Evolutionary conservation across 768 basidiomycete genomes (phyloP), one percentile per base, ranked within the genome.

Genomic region (Boletus subcaerulescens): DNA sequence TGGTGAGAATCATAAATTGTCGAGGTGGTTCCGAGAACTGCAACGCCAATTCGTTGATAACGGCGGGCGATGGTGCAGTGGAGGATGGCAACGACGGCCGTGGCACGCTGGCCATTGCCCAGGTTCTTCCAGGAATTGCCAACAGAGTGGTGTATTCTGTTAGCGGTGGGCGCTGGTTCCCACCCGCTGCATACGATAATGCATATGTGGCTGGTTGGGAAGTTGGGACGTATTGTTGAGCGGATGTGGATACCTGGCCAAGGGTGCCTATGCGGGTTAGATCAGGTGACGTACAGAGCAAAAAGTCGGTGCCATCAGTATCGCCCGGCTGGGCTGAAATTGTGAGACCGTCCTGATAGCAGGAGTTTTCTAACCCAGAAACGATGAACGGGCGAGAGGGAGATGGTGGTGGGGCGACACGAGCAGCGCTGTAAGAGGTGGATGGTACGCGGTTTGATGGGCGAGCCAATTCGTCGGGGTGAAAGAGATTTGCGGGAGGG

Each of bases 1-100:
- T 95, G 24, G 89, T 93, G 55, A 98, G 73, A 54, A 98, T 80
- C 77, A 98, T 83, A 68, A 94, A 96, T 63, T 92, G 87, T 45
- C 80, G 78, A 20, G 89, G 77, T 12, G 80, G 75, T 53, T 89
- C 84, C n/a, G 82, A 83, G 63, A 89, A 87, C 67, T 95, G 91
- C 18, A 83, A 81, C 0, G 87, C 88, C 39, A 96, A 76, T 72
- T 96, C 93, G 64, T 94, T 93, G 47, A 80, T 84, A 32, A 80
- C 72, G 2, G 80, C 73, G 13, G 86, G 84, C 2, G 75, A 71
- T 29, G 84, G 80, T 9, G 69, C 62, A 1, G 70, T 57, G 35
- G 69, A 67, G 13, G 81, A 76, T 0, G 68, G 56, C 2, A 71
- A 56, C 8, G 67, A 59, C 18, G 58, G 59, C 24, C 68, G 73